A percentile compares a stretch with the other conserved stretches of the same genome.
Conservation (phyloP, 1,284 basidiomycete genomes). For the Tilletia caries region DNA sequence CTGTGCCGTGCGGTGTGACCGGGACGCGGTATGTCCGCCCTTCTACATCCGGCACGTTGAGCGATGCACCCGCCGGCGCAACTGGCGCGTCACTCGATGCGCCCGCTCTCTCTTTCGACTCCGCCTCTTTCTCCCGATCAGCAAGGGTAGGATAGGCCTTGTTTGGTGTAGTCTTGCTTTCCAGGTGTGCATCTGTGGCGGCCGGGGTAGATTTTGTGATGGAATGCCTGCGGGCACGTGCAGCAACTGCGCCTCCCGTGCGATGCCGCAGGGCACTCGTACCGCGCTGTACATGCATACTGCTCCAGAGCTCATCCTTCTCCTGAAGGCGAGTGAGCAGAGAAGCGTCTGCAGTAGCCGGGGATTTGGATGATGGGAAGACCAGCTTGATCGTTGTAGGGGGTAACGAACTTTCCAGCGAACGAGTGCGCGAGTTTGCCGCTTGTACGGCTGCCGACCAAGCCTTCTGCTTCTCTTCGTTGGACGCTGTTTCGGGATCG, state of each 20-base stretch:
- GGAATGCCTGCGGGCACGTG: slow-evolving; percentile 3
- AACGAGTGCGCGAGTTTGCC: not conserved
- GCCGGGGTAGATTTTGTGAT: not conserved
- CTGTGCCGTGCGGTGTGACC: slow-evolving; percentile 17
- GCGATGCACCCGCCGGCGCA: not conserved
- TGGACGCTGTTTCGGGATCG: slow-evolving; percentile 18
- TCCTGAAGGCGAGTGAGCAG: not conserved
- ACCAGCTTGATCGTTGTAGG: not conserved
- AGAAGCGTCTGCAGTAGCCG: not conserved
- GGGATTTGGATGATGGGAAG: not conserved
- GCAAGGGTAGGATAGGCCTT: not conserved
- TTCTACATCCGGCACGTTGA: not conserved
- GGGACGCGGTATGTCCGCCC: slow-evolving; percentile 12
- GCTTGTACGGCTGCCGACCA: not conserved
- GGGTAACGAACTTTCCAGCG: not conserved
- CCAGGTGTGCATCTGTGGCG: not conserved
- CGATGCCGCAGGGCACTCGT: slow-evolving; percentile 10
- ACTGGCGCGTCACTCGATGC: not conserved
- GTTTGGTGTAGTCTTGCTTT: not conserved
- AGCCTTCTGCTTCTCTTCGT: slow-evolving; percentile 10
- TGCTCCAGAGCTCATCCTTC: slow-evolving; percentile 10
- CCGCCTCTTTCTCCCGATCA: not conserved
- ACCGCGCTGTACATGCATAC: slow-evolving; percentile 13
- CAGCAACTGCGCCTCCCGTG: slow-evolving; percentile 4
- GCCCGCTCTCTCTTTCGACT: not conserved